Evolutionary conservation across 805 yeast genomes (phyloP).

Genomic region (Metschnikowia corniflorae): DNA sequence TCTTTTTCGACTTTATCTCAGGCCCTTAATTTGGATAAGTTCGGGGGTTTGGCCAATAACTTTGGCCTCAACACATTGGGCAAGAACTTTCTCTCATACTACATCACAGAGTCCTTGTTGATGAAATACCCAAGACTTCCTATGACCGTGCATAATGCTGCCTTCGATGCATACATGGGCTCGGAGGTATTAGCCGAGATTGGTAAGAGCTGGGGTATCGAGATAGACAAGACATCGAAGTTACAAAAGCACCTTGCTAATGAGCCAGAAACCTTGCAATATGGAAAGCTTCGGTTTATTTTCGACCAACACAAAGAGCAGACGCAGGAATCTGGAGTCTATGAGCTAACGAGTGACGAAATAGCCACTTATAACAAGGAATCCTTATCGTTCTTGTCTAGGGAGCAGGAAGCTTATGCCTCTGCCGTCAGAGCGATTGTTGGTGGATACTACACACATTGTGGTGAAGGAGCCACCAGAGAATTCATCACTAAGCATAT

Average conservation of each 20-base stretch:
- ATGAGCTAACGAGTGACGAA: slow-evolving; percentile 31
- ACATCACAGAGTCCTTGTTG: slow-evolving; percentile 69
- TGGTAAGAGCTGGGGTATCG: slow-evolving; percentile 87
- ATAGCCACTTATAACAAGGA: slow-evolving; percentile 10
- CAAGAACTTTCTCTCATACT: slow-evolving; percentile 67
- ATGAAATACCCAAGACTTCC: slow-evolving; percentile 89
- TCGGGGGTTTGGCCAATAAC: slow-evolving; percentile 57
- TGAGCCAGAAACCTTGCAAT: slow-evolving; percentile 62
- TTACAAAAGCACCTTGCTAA: slow-evolving; percentile 64
- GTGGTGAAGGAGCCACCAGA: slow-evolving; percentile 61
- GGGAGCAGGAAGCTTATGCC: slow-evolving; percentile 49
- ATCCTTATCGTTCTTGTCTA: slow-evolving; percentile 28
- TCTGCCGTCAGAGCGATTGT: slow-evolving; percentile 76
- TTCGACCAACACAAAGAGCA: slow-evolving; percentile 26
- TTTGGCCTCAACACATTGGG: slow-evolving; percentile 82
- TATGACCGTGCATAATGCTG: slow-evolving; percentile 65
- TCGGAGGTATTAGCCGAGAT: slow-evolving; percentile 59
- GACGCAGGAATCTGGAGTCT: slow-evolving; percentile 49
- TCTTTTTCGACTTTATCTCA: slow-evolving; percentile 71
- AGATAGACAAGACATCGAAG: slow-evolving; percentile 61
- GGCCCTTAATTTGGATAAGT: slow-evolving; percentile 60
- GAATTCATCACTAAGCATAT: slow-evolving; percentile 71
- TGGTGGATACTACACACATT: slow-evolving; percentile 77
- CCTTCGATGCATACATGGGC: slow-evolving; percentile 74
- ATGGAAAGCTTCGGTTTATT: slow-evolving; percentile 65